These are phyloP conservation scores for Diplodia mutila DNA, from an alignment of 2,329 filamentous ascomycete genomes.

Conservation along the genomic window DNA sequence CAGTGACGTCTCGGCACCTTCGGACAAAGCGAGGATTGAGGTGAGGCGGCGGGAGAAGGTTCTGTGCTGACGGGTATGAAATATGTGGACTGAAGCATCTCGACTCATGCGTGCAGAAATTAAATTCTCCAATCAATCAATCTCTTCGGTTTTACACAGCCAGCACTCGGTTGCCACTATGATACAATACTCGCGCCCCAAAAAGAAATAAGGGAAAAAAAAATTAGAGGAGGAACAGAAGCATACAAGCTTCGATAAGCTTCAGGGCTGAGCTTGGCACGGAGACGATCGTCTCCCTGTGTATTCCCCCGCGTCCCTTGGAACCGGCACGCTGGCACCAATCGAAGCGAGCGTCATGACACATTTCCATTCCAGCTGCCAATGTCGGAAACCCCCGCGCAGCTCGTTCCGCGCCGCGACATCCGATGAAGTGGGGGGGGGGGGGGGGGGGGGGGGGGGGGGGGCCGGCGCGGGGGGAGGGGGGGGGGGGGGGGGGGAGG, in stretches of 20 bases:
- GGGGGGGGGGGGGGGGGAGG: no score
- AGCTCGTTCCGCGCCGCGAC: constrained; percentile 11
- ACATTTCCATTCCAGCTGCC: neutral
- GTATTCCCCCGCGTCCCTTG: neutral
- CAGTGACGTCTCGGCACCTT: constrained; percentile 18
- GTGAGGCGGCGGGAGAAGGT: neutral
- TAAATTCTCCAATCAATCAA: no score
- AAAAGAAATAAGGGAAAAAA: no score
- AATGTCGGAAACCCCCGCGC: neutral
- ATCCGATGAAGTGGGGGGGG: constrained; percentile 3
- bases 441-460: no score
- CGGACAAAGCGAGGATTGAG: constrained; percentile 8
- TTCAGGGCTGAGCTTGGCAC: constrained; percentile 12
- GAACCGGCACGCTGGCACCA: neutral
- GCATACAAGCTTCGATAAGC: constrained; percentile 16
- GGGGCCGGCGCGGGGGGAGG: no score
- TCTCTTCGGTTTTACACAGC: no score
- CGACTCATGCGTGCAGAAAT: no score
- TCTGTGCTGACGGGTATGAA: no score
- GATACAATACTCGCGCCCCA: no score
- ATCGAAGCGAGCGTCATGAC: neutral
- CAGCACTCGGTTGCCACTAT: no score
- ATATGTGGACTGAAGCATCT: no score
- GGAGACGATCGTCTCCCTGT: neutral
- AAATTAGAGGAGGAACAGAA: no score